A percentile compares a stretch with the other conserved stretches of the same genome.
Conservation (phyloP, 1,139 yeast genomes). For the Magnusiomyces clavatus region DNA sequence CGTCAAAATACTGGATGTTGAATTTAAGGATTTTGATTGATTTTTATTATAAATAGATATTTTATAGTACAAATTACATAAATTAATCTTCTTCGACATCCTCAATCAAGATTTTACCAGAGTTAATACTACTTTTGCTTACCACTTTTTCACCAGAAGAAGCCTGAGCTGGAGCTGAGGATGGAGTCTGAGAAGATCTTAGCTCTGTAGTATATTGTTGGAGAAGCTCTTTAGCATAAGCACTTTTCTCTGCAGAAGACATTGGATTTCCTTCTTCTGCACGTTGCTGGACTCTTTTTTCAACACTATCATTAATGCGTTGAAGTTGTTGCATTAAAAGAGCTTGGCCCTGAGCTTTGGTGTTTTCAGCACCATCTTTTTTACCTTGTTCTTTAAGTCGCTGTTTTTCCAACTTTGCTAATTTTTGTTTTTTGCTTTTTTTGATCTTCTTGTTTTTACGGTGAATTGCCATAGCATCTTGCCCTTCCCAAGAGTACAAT, state of each 20-base stretch:
- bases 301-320: constrained; percentile 11
- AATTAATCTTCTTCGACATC: constrained; percentile 3
- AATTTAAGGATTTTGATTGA: too few species aligned
- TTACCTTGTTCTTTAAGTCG: constrained; percentile 6
- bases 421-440: constrained; percentile 12
- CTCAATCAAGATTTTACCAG: background rate
- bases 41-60: too few species aligned
- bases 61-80: background rate
- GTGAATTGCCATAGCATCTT: constrained; percentile 25
- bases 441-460: constrained; percentile 25
- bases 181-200: background rate
- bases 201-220: constrained; percentile 2
- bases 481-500: constrained; percentile 73
- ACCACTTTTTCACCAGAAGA: background rate
- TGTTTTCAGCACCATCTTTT: constrained; percentile 8
- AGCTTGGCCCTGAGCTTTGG: constrained; percentile 6
- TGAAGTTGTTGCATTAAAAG: constrained; percentile 11
- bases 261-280: constrained; percentile 14
- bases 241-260: constrained; percentile 7
- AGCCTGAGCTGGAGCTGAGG: constrained; percentile 1
- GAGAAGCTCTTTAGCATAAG: constrained; percentile 10
- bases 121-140: too few species aligned
- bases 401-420: constrained; percentile 1
- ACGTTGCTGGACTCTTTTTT: constrained; percentile 7
- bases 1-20: too few species aligned